These are phyloP conservation scores for Fusarium sarcochroum DNA, from an alignment of 2,329 filamentous ascomycete genomes.

Conservation along the genomic window DNA sequence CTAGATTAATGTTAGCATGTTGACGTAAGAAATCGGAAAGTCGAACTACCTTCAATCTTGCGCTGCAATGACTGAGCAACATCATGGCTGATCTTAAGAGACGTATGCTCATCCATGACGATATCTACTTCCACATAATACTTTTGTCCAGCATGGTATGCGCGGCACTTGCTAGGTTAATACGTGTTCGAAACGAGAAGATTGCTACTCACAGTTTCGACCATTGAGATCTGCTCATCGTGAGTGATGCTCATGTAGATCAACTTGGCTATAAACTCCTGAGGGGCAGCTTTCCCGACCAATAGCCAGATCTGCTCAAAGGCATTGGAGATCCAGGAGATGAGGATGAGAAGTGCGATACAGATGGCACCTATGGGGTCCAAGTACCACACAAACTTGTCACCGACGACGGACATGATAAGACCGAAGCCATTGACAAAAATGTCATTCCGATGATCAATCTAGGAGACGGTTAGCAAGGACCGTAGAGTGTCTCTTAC, in stretches of 20 bases:
- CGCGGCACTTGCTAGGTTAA: not conserved
- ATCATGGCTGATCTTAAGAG: constrained; percentile 11
- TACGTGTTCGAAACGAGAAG: accelerated
- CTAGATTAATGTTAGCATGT: not conserved
- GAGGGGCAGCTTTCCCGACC: not conserved
- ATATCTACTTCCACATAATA: constrained; percentile 5
- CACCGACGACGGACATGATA: constrained; percentile 2
- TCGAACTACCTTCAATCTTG: not conserved
- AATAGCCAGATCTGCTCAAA: constrained; percentile 6
- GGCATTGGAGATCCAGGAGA: constrained; percentile 1
- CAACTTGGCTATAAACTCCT: not conserved
- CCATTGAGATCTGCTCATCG: constrained; percentile 1
- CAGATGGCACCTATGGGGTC: constrained; percentile 2
- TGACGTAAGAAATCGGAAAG: too few relatives aligned
- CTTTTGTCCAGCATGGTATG: constrained; percentile 1
- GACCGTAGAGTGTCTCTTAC: accelerated
- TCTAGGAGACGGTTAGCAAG: not conserved
- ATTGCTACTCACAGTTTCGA: not conserved
- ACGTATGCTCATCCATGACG: constrained; percentile 4
- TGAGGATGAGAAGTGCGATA: constrained; percentile 2
- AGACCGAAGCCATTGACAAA: not conserved
- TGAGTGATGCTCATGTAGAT: constrained; percentile 6
- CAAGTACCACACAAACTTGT: constrained; percentile 1
- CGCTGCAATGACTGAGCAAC: constrained; percentile 7
- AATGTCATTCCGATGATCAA: constrained; percentile 6